Base-by-base conservation (phyloP, 2,329 filamentous ascomycete species). In the Lecanicillium sp. region DNA sequence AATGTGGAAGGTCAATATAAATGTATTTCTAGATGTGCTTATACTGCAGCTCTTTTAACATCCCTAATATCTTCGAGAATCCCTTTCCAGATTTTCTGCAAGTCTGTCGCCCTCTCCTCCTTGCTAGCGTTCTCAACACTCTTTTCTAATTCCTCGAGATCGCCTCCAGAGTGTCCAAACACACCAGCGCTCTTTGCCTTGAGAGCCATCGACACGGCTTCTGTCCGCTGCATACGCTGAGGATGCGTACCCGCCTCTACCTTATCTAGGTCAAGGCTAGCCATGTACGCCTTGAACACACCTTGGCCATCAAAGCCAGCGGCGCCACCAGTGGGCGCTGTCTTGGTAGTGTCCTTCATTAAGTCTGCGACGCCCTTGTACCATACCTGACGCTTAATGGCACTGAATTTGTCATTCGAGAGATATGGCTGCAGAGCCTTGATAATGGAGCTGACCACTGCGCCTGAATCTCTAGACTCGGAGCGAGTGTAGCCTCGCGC, bases 371-470 rank as follows among this genome's bases (percentile, higher is more conserved):
- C 66, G 27, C 65, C 64, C 18, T 61, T 62, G 48, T 77, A 79
- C 69, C 74, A 77, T 2, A 67, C 60, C 29, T 69, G 65, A 14
- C 69, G 61, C 32, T 71, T 65, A 40, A 75, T 63, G 1, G 52
- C 48, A 8, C 57, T 59, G 31, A 69, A 69, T 29, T 60, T 58
- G 0, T 53, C 32, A 39, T 54, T 59, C 3, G 48, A 43, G 0
- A 74, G 52, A 34, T 64, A 71, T 12, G 59, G 66, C 42, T 51
- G 56, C 37, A 77, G 52, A 1, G 52, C 56, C 3, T 52, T 49
- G 20, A 66, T 53, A 18, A 77, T 53, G 15, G 59, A 56, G 4
- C 38, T 47, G 1, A 77, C 53, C 2, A 70, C 61, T 0, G 47
- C 43, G 2, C 55, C 32, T 0, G 71, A 60, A 11, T 49, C 34